Base-by-base conservation (phyloP, 1,284 basidiomycete species). In the Ceratobasidium sp. region DNA sequence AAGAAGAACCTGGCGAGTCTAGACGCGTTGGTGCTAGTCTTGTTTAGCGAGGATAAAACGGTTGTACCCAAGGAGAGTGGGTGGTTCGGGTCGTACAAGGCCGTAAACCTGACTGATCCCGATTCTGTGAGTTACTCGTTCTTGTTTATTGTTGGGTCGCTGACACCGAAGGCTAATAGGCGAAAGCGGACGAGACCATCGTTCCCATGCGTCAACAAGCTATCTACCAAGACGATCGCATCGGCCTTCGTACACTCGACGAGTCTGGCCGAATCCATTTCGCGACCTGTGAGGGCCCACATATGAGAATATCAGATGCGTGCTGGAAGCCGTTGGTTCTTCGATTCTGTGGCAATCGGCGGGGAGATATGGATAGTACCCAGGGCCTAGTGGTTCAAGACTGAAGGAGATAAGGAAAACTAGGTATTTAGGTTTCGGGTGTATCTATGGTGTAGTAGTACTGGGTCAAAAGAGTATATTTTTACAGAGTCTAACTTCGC, bases 141-240 rank as follows among this genome's bases (percentile, higher is more conserved):
- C 3, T 15, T 12, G 3, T 20, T 13, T 13, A 4, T 15, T 20
- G 38, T 61, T 28, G 20, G 69, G 52, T 4, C 26, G 69, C 48
- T 64, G 50, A 40, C 40, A 33, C 26, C 13, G 28, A 54, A n/a
- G 38, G 54, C 13, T 0, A 78, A 79, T n/a, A 79, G 77, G 26
- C 69, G 33, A 84, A 81, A 82, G 71, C 44, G 7, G 71, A 84
- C 81, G 85, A 85, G 82, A 83, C 84, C 0, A 88, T 96, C 65
- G 86, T 97, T 23, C 92, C 93, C 0, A 92, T 98, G 89, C 87
- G 88, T 26, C 81, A 85, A 70, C 96, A 97, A 81, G 90, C 90
- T 6, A 86, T 98, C 54, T 99, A 98, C 85, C 83, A 83, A 1
- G 89, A 96, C 70, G 95, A 99, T 84, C 96, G 95, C 90, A 95